phyloP scores from a whole-genome alignment of 192 early-diverging fungal genomes.

The Pilaira anomala region DNA sequence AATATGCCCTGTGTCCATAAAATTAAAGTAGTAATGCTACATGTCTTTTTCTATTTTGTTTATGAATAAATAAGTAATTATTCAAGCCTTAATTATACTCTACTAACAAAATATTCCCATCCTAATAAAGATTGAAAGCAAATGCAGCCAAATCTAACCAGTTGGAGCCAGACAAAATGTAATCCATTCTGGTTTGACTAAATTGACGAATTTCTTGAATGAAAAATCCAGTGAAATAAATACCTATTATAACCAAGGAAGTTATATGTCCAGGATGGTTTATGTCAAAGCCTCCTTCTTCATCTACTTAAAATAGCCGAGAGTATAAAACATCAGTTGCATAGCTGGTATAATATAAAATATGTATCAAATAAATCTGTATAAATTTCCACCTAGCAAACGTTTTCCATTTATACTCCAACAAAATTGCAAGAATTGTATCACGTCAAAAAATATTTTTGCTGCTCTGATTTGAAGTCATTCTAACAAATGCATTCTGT shows the following conservation, averaged over 20 bases:
- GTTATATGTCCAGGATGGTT: not conserved
- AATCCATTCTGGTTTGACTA: not conserved
- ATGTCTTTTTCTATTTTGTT: not conserved
- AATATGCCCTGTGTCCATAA: conserved; percentile 19
- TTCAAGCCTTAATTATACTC: too few relatives aligned
- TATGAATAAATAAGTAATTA: not conserved
- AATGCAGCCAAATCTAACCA: conserved; percentile 6
- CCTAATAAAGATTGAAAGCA: not conserved
- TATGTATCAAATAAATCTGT: conserved; percentile 1
- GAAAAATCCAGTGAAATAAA: not conserved
- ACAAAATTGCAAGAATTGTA: conserved; percentile 10
- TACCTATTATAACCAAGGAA: not conserved
- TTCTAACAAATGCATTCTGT: not conserved
- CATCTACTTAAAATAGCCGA: not conserved
- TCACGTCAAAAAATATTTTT: conserved; percentile 15
- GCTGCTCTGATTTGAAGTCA: not conserved
- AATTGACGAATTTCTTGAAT: conserved; percentile 5
- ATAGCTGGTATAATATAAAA: conserved; percentile 7
- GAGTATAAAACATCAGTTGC: conserved; percentile 5
- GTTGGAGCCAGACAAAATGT: not conserved
- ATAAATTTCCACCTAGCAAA: conserved; percentile 8
- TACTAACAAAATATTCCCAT: not conserved
- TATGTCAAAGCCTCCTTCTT: not conserved
- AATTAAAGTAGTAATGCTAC: not conserved
- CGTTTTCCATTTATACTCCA: conserved; percentile 17